phyloP scores from a whole-genome alignment of 306 rosid genomes.

The Lathyrus oleraceus region DNA sequence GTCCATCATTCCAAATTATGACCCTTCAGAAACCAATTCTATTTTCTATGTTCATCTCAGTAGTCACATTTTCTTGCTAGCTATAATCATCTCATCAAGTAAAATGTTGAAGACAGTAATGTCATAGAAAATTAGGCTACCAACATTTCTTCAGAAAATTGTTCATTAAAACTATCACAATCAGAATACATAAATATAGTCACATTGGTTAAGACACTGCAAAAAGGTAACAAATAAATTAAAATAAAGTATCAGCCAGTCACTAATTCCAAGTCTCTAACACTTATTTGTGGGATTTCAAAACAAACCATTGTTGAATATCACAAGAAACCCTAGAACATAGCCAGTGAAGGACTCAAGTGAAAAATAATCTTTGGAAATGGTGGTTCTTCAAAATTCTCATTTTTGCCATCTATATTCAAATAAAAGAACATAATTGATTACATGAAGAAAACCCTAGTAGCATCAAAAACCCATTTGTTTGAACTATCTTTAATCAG shows the following conservation, averaged over 20 bases:
- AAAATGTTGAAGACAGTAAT: too few species aligned
- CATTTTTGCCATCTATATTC: conserved; percentile 32
- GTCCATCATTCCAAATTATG: too few species aligned
- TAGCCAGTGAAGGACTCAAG: conserved; percentile 4
- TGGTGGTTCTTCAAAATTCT: conserved; percentile 36
- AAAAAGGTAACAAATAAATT: neutral
- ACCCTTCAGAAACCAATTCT: too few species aligned
- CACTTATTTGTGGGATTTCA: conserved; percentile 39
- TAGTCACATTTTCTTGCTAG: too few species aligned
- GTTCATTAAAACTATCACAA: too few species aligned
- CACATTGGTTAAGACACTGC: neutral
- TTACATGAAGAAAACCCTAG: conserved; percentile 12
- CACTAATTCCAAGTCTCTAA: conserved; percentile 28
- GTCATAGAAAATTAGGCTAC: too few species aligned
- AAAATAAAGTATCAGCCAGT: conserved; percentile 1
- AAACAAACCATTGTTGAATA: conserved; percentile 24
- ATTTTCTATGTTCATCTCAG: too few species aligned
- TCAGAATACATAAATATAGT: too few species aligned
- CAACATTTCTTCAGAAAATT: too few species aligned
- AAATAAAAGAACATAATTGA: conserved; percentile 18
- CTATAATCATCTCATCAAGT: too few species aligned
- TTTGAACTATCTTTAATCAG: conserved; percentile 50
- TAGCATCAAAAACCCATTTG: conserved; percentile 23
- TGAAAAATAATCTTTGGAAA: conserved; percentile 24
- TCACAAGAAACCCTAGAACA: conserved; percentile 15